Conservation (phyloP, 352 stramenopile species). For the Phytophthora capsici region DNA sequence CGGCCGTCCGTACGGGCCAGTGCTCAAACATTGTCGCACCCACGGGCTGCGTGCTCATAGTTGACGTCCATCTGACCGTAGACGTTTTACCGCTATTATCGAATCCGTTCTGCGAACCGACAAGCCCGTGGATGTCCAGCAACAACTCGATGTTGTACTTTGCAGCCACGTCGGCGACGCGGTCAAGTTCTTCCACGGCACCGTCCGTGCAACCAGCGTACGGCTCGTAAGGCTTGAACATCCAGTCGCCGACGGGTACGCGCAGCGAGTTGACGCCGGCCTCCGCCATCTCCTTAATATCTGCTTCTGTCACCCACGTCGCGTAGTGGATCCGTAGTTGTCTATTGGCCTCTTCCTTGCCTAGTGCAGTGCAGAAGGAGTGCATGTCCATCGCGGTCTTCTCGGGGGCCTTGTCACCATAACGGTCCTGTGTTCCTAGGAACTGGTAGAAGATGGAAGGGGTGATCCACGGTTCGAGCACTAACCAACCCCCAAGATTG, state of each 20-base stretch:
- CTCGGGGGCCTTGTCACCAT: not conserved
- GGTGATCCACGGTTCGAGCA: not conserved
- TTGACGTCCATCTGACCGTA: not conserved
- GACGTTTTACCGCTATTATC: not conserved
- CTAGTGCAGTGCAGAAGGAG: not conserved
- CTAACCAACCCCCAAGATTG: not conserved
- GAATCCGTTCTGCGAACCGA: not conserved
- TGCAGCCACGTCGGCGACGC: conserved; percentile 26
- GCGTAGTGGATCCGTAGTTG: not conserved
- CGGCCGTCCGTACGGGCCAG: not conserved
- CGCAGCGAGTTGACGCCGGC: not conserved
- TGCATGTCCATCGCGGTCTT: not conserved
- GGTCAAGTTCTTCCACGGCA: not conserved
- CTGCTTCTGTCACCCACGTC: not conserved
- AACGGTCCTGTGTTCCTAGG: not conserved
- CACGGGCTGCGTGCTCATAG: not conserved
- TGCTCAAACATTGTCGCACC: not conserved
- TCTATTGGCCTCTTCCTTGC: not conserved
- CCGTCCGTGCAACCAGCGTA: not conserved
- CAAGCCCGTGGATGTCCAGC: not conserved
- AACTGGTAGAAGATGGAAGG: not conserved
- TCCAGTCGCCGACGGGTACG: not conserved
- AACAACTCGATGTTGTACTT: conserved; percentile 1
- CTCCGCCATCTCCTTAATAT: not conserved
- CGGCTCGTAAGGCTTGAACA: conserved; percentile 1